Evolutionary conservation across 495 filamentous ascomycete species (phyloP).

Genomic region (Podospora comata): DNA sequence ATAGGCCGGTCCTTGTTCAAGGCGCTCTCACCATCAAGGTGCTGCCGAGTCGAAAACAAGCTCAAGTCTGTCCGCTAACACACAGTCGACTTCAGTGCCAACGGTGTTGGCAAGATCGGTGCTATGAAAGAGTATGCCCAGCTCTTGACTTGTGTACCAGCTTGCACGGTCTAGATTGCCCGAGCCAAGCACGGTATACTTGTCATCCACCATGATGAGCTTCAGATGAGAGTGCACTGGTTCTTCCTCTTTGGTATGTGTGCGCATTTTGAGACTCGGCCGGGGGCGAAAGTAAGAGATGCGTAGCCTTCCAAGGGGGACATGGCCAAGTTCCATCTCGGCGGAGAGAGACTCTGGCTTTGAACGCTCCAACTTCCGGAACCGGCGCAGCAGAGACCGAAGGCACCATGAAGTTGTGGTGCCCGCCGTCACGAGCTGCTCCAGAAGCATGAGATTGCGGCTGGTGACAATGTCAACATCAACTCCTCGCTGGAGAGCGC

Average conservation of each 20-base stretch:
- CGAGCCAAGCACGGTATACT: slow-evolving; percentile 62
- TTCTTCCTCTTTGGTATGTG: slow-evolving; percentile 35
- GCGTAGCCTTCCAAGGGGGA: slow-evolving; percentile 38
- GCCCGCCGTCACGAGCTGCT: slow-evolving; percentile 68
- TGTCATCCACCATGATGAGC: slow-evolving; percentile 58
- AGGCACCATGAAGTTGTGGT: slow-evolving; percentile 61
- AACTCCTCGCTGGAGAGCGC: slow-evolving; percentile 56
- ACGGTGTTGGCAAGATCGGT: slow-evolving; percentile 43
- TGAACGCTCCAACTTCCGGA: slow-evolving; percentile 31
- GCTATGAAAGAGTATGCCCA: slow-evolving; percentile 63
- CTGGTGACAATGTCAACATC: slow-evolving; percentile 61
- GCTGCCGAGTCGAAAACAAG: slow-evolving; percentile 35
- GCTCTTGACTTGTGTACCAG: slow-evolving; percentile 74
- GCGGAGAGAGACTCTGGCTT: background rate
- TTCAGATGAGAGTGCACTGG: slow-evolving; percentile 72
- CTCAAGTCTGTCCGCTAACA: slow-evolving; percentile 43
- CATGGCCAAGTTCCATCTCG: slow-evolving; percentile 33
- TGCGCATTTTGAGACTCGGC: background rate
- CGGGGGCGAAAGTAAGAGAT: slow-evolving; percentile 50
- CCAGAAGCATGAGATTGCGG: slow-evolving; percentile 64
- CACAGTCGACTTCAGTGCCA: slow-evolving; percentile 40
- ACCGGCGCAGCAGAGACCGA: slow-evolving; percentile 48
- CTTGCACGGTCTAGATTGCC: slow-evolving; percentile 75
- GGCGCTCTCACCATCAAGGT: background rate
- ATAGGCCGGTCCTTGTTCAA: background rate